Conservation (phyloP, 139 green algal species). For the Nannochloris sp. region DNA sequence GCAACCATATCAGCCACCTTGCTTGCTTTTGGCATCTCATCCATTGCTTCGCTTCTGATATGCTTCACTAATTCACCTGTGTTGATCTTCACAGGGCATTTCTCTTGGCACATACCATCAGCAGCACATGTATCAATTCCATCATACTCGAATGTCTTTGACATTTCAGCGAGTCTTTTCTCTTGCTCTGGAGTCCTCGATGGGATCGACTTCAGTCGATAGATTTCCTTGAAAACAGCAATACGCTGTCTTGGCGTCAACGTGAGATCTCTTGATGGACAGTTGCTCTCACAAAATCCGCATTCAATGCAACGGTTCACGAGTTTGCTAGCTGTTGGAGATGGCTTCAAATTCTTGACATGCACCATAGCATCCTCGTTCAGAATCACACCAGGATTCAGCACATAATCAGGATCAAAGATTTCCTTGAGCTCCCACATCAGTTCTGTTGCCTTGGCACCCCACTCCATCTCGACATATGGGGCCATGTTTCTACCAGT, state of each 20-base stretch:
- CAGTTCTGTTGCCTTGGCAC: constrained; percentile 81
- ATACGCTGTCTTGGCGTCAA: constrained; percentile 94
- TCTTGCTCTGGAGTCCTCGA: constrained; percentile 43
- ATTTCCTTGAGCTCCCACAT: constrained; percentile 98
- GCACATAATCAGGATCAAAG: constrained; percentile 84
- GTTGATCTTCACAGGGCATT: constrained; percentile 99
- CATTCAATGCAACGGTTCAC: constrained; percentile 96
- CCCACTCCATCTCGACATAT: constrained; percentile 98
- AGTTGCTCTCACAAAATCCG: constrained; percentile 98
- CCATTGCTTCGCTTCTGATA: constrained; percentile 55
- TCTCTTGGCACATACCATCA: constrained; percentile 95
- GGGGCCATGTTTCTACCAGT: constrained; percentile 91
- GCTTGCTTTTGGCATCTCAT: constrained; percentile 17
- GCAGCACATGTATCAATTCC: constrained; percentile 81
- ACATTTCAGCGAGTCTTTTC: constrained; percentile 55
- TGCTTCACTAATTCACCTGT: constrained; percentile 81
- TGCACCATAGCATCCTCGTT: constrained; percentile 72
- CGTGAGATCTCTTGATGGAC: constrained; percentile 81
- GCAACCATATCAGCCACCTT: constrained; percentile 39
- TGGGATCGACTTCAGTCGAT: constrained; percentile 47
- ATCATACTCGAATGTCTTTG: constrained; percentile 59
- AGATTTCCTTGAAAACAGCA: constrained; percentile 83
- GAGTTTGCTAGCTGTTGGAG: constrained; percentile 58
- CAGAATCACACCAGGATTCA: constrained; percentile 88
- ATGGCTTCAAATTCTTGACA: constrained; percentile 85